A percentile compares a stretch with the other conserved stretches of the same genome.
These are phyloP conservation scores for Mycena galopus DNA, from an alignment of 768 basidiomycete species.

Conservation along the genomic window DNA sequence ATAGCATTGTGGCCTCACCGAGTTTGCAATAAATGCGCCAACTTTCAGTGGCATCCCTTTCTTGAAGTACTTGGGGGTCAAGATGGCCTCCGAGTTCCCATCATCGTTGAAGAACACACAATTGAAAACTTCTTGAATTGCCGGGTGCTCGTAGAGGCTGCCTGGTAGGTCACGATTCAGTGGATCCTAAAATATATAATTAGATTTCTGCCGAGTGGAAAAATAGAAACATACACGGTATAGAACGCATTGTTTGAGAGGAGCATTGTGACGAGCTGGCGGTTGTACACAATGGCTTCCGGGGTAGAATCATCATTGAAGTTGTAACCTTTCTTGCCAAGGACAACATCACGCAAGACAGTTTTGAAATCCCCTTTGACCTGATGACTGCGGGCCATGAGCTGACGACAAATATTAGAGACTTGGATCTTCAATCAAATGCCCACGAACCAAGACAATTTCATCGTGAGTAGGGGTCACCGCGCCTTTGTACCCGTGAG, in stretches of 20 bases:
- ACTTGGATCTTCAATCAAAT: neutral
- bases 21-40: neutral
- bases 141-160: neutral
- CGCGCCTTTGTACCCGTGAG: neutral
- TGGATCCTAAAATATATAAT: neutral
- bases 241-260: neutral
- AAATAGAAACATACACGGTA: neutral
- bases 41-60: neutral
- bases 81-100: neutral
- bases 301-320: neutral
- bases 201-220: too few relatives aligned
- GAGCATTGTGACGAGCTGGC: neutral
- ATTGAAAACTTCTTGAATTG: conserved; percentile 4
- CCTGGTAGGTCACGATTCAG: neutral
- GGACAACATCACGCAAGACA: neutral
- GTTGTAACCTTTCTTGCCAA: neutral
- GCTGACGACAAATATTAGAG: neutral
- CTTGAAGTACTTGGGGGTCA: neutral
- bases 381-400: neutral
- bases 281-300: neutral
- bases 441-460: neutral
- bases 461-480: neutral
- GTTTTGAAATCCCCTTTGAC: conserved; percentile 3
- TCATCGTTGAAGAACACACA: conserved; percentile 6
- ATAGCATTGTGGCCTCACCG: neutral